phyloP scores from a whole-genome alignment of 2,329 filamentous ascomycete genomes.

The Xylaria sp. region DNA sequence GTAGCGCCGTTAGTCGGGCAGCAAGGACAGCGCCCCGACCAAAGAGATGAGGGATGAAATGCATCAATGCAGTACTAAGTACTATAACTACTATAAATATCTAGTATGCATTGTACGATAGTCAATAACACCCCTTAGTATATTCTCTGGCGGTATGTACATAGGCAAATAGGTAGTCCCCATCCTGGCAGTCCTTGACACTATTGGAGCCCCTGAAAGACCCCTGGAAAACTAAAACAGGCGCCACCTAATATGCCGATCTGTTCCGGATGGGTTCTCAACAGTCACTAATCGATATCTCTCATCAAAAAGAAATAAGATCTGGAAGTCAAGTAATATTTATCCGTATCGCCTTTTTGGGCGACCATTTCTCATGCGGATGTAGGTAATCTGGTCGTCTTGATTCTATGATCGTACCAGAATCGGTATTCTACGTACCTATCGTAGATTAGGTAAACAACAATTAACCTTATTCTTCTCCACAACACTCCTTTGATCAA shows the following conservation, averaged over 20 bases:
- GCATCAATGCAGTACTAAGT: background rate
- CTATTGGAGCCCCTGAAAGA: background rate
- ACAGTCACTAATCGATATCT: too few species aligned
- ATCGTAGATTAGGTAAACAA: too few species aligned
- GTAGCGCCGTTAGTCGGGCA: too few species aligned
- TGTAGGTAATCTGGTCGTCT: too few species aligned
- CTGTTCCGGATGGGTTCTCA: background rate
- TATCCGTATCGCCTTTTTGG: background rate
- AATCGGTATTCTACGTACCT: background rate
- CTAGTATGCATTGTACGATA: too few species aligned
- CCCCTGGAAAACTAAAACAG: background rate
- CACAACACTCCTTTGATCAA: conserved; percentile 1
- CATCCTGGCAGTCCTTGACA: background rate
- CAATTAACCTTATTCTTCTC: background rate
- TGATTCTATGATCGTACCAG: background rate
- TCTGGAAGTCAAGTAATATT: background rate
- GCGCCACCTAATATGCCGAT: background rate
- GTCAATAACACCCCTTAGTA: too few species aligned
- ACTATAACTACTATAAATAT: too few species aligned
- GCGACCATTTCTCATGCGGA: background rate
- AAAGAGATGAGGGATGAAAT: background rate
- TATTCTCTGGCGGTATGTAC: background rate
- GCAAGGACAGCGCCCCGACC: background rate
- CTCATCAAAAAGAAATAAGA: too few species aligned
- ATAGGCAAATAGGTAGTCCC: background rate